phyloP scores from a whole-genome alignment of 805 yeast species.

The Phaffomyces thermotolerans region DNA sequence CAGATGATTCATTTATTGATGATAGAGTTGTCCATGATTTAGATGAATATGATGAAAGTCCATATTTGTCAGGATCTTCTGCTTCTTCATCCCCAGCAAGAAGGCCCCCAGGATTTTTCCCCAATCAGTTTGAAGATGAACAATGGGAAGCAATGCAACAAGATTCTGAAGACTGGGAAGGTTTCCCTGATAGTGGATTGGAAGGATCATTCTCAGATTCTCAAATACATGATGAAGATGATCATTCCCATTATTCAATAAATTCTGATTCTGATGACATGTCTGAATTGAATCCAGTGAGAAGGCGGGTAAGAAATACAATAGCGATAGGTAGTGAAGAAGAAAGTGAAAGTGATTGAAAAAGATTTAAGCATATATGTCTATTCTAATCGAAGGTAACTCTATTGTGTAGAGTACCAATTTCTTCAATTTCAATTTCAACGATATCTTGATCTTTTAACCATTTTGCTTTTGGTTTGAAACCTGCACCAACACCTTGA shows the following conservation, averaged over 20 bases:
- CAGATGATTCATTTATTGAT: constrained; percentile 14
- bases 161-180: constrained; percentile 6
- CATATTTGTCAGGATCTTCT: constrained; percentile 1
- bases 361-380: background rate
- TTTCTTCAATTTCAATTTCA: constrained; percentile 32
- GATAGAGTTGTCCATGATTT: constrained; percentile 10
- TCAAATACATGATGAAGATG: background rate
- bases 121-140: constrained; percentile 1
- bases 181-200: constrained; percentile 2
- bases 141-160: constrained; percentile 3
- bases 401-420: constrained; percentile 35
- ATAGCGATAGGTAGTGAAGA: constrained; percentile 1
- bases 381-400: constrained; percentile 24
- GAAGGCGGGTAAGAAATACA: background rate
- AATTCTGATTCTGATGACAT: background rate
- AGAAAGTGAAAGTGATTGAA: background rate
- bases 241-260: too few species aligned
- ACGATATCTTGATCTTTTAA: constrained; percentile 38
- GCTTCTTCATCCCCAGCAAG: constrained; percentile 15
- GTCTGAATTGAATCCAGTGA: too few species aligned
- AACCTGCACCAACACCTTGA: constrained; percentile 44
- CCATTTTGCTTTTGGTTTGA: constrained; percentile 31
- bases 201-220: too few species aligned
- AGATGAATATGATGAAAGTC: constrained; percentile 1
- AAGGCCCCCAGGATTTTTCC: background rate